Evolutionary conservation across 768 basidiomycete species (phyloP).

Genomic region (Phaeotremella skinneri): DNA sequence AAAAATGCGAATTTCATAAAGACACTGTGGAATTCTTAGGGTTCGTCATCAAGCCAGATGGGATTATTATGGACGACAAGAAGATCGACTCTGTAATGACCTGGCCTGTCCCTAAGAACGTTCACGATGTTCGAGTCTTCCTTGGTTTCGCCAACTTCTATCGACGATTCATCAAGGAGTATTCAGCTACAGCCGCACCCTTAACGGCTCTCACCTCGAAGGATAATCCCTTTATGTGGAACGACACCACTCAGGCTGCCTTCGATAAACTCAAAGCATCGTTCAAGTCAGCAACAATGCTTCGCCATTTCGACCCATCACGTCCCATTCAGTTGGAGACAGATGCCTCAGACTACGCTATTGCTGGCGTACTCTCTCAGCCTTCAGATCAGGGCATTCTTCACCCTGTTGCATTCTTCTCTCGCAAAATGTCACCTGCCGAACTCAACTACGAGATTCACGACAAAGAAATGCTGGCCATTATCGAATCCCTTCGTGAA

Average conservation of each 20-base stretch:
- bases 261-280: conserved; percentile 28
- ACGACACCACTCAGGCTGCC: not conserved
- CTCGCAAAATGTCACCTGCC: conserved; percentile 26
- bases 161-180: conserved; percentile 53
- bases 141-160: conserved; percentile 58
- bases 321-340: conserved; percentile 17
- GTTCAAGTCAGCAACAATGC: conserved; percentile 21
- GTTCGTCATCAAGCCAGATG: conserved; percentile 12
- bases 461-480: conserved; percentile 59
- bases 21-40: conserved; percentile 24
- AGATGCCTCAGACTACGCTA: conserved; percentile 47
- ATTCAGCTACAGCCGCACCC: conserved; percentile 47
- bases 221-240: conserved; percentile 12
- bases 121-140: conserved; percentile 54
- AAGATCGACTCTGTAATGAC: conserved; percentile 54
- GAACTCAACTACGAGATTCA: conserved; percentile 60
- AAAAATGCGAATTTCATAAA: conserved; percentile 27
- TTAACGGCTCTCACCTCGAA: conserved; percentile 33
- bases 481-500: conserved; percentile 49
- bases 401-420: conserved; percentile 17
- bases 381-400: not conserved
- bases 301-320: conserved; percentile 14
- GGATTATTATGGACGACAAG: conserved; percentile 50
- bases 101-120: conserved; percentile 53
- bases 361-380: conserved; percentile 47